These are phyloP conservation scores for Colletotrichum chrysophilum DNA, from an alignment of 2,329 filamentous ascomycete species.

Conservation along the genomic window DNA sequence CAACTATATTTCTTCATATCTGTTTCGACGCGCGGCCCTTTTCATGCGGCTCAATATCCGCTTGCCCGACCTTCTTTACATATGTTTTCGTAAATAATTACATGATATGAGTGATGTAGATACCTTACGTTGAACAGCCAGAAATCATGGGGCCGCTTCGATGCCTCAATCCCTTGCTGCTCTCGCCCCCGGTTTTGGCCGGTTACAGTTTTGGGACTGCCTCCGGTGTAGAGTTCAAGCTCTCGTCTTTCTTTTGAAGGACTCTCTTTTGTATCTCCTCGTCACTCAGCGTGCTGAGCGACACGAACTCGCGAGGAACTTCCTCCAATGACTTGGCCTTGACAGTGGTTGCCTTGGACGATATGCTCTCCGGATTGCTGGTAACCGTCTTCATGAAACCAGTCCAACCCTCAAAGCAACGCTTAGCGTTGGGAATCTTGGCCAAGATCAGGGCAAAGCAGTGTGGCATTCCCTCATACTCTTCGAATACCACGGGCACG, in stretches of 20 bases:
- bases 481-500: constrained; percentile 68
- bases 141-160: not conserved
- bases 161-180: not conserved
- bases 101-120: not conserved
- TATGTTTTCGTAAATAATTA: not conserved
- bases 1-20: not conserved
- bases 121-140: not conserved
- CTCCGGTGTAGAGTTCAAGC: constrained; percentile 24
- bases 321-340: constrained; percentile 58
- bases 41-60: not conserved
- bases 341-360: constrained; percentile 49
- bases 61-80: not conserved
- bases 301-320: constrained; percentile 44
- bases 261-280: constrained; percentile 48
- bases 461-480: constrained; percentile 84
- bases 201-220: constrained; percentile 34
- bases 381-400: constrained; percentile 57
- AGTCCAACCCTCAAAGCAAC: constrained; percentile 61
- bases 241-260: constrained; percentile 26
- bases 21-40: not conserved
- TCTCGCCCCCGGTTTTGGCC: not conserved
- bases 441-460: constrained; percentile 68
- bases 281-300: constrained; percentile 47
- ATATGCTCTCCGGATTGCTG: constrained; percentile 35
- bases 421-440: constrained; percentile 45